Base-by-base conservation (phyloP, 352 stramenopile species). In the Thalassiosira hispida region DNA sequence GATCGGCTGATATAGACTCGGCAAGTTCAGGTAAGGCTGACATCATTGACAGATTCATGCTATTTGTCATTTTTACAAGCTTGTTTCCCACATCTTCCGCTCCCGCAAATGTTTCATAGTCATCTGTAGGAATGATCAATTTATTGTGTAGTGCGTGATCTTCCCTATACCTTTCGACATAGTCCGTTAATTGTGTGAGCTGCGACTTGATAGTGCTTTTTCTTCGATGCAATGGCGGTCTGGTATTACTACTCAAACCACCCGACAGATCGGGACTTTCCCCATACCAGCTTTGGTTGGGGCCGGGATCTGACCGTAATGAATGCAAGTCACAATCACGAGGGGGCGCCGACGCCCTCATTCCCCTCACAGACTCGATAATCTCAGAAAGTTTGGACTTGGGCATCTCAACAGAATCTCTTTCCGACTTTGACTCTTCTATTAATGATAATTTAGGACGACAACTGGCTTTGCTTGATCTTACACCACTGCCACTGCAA, bases 61-160 rank as follows among this genome's bases (percentile, higher is more conserved):
- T 79, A 7, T 62, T 47, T n/a, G 52, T 57, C 66, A 73, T 77
- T 27, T 75, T 22, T 23, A 68, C 23, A 16, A 86, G 38, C n/a
- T 67, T 71, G 44, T 81, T 71, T 18, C 60, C 69, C 0, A 83
- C 63, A 55, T 83, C 56, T 74, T 86, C 79, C 1, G 73, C 73
- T 23, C 62, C 47, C 27, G 67, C 57, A 67, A 82, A 85, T 38
- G 77, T 80, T 42, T 84, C 60, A 38, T 80, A 84, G 42, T 85
- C 70, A 23, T 85, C 67, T 16, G 47, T 22, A 9, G 66, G 66
- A 20, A 83, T 69, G 7, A 83, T 73, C 5, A 75, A 25, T 67
- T 80, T 77, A 40, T 85, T 76, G 56, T 78, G 66, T 18, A 85
- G 9, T 55, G 51, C 70, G 53, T 77, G 71, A 46, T 85, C 77